These are phyloP conservation scores for Botrytis pseudocinerea DNA, from an alignment of 2,329 filamentous ascomycete species.

Conservation along the genomic window DNA sequence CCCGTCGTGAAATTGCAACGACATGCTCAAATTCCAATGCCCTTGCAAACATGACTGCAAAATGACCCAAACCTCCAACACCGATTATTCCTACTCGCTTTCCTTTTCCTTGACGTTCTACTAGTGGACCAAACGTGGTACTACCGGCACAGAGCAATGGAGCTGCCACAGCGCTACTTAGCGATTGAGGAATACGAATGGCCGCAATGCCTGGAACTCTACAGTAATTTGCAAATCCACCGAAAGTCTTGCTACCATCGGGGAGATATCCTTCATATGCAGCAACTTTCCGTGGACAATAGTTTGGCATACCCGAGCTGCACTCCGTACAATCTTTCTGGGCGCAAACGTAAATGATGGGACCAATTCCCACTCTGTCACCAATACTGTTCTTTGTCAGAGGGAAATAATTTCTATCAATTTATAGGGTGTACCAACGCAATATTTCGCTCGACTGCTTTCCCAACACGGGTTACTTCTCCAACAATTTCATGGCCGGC, in stretches of 20 bases:
- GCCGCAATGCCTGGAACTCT: conserved; percentile 59
- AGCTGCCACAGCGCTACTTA: conserved; percentile 53
- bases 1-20: conserved; percentile 62
- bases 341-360: conserved; percentile 11
- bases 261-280: conserved; percentile 8
- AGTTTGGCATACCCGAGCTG: conserved; percentile 13
- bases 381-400: conserved; percentile 8
- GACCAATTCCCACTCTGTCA: conserved; percentile 6
- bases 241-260: conserved; percentile 17
- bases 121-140: conserved; percentile 70
- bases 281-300: conserved; percentile 20
- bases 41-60: conserved; percentile 69
- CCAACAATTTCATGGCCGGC: conserved; percentile 54
- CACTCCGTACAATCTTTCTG: conserved; percentile 11
- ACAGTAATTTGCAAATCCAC: conserved; percentile 46
- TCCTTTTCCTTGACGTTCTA: conserved; percentile 66
- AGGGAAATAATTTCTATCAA: neutral
- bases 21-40: conserved; percentile 68
- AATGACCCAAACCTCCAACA: conserved; percentile 68
- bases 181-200: conserved; percentile 55
- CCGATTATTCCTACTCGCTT: conserved; percentile 70
- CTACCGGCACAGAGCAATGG: conserved; percentile 78
- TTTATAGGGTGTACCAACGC: neutral
- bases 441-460: conserved; percentile 34
- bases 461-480: conserved; percentile 46